Base-by-base conservation (phyloP, 2,329 filamentous ascomycete genomes). In the Sphaerostilbella broomeana region DNA sequence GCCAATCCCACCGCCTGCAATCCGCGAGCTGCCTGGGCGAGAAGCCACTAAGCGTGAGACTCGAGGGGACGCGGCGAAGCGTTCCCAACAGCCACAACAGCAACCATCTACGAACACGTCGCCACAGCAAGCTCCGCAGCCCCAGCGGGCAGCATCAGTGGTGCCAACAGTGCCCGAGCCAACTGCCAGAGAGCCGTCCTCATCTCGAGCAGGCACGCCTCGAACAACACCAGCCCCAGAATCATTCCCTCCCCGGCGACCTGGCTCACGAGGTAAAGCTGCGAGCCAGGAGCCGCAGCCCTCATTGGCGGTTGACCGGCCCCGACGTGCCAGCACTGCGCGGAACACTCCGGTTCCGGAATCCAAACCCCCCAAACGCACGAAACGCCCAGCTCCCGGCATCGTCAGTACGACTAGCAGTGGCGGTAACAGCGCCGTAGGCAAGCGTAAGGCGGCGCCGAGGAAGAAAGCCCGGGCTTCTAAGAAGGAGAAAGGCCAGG, bases 321-420 rank as follows among this genome's bases (percentile, higher is more conserved):
- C 73, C 44, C 69, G 75, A 35, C 71, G 75, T 41, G 55, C 73
- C 40, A 78, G 74, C 51, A 76, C 73, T 17, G 70, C 73, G 39
- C 67, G 73, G 43, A 76, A 73, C 51, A 78, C 75, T 1, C 75
- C 75, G 9, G 73, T 64, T 7, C 73, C 73, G 7, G 72, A 75
- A 47, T 44, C 57, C 20, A 52, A 48, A 32, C 64, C 62, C n/a
- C 69, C 63, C 49, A 75, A 79, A 53, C 76, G 84, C 35, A 67
- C 73, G 38, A 86, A 82, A 63, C 69, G 79, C 42, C 84, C 84
- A 31, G 83, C 81, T 20, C 84, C 84, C 9, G 84, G 84, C 42
- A 70, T 84, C 48, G 76, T 88, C 51, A 84, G 70, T 56, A 70
- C 70, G 47, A 78, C 72, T 24, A 75, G 69, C 58, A 72, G 72